A percentile compares a stretch with the other conserved stretches of the same genome.
phyloP scores from a whole-genome alignment of 1,139 yeast genomes.

The Arxiozyma slooffiae region DNA sequence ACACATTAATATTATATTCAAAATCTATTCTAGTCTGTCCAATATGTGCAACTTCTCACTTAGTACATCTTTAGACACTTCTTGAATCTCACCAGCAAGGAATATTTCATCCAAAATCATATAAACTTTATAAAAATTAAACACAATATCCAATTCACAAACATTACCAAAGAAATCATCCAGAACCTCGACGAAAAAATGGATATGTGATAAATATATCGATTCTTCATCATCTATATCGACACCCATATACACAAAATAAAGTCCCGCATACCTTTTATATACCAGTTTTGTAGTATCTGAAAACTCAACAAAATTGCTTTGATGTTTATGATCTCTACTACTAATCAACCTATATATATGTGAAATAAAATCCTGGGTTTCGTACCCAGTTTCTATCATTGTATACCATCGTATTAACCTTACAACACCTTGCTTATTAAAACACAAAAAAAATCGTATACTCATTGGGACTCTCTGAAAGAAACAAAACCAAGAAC shows the following conservation, averaged over 20 bases:
- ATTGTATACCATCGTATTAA: slow-evolving; percentile 68
- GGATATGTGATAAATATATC: slow-evolving; percentile 73
- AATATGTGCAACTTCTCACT: slow-evolving; percentile 44
- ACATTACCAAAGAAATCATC: slow-evolving; percentile 82
- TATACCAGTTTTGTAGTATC: slow-evolving; percentile 63
- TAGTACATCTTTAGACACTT: slow-evolving; percentile 52
- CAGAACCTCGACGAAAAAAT: slow-evolving; percentile 77
- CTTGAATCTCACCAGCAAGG: slow-evolving; percentile 71
- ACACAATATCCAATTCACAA: slow-evolving; percentile 87
- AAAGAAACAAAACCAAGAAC: too few relatives aligned
- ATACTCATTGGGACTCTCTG: slow-evolving; percentile 44
- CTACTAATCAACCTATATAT: slow-evolving; percentile 77
- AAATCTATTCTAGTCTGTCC: slow-evolving; percentile 36
- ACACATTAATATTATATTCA: too few relatives aligned
- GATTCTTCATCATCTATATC: slow-evolving; percentile 65
- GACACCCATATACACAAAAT: slow-evolving; percentile 71
- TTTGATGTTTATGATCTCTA: slow-evolving; percentile 74
- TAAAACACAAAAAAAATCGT: slow-evolving; percentile 71
- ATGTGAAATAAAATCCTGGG: slow-evolving; percentile 29
- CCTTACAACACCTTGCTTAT: slow-evolving; percentile 88
- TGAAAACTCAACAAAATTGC: slow-evolving; percentile 70
- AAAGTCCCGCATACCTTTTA: slow-evolving; percentile 85
- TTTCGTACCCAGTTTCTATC: slow-evolving; percentile 23
- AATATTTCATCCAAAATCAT: slow-evolving; percentile 65
- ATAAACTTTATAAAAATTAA: slow-evolving; percentile 67